Base-by-base conservation (phyloP, 177 flowering plant genomes). In the Vitis hybrid region DNA sequence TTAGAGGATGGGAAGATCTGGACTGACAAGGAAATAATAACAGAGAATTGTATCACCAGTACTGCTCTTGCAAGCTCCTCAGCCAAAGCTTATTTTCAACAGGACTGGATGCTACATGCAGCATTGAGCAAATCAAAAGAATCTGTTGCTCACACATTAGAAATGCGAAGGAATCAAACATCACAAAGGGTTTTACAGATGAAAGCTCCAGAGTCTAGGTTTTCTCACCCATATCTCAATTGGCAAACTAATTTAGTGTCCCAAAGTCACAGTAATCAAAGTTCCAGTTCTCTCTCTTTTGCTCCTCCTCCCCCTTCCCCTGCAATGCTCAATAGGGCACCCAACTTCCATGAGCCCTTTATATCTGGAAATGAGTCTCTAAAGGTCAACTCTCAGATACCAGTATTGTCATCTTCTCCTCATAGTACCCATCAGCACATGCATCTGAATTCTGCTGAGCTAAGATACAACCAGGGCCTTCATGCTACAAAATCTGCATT, bases 21-120 rank as follows among this genome's bases (percentile, higher is more conserved):
- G 84, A 83, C 76, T 59, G 87, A 81, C 64, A 79, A 82, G 74
- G 80, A 83, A 60, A 79, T 79, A 62, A 74, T 83, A 49, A 40
- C 71, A 52, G 80, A 81, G 72, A 76, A 83, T 74, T 46, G 7
- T 50, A 70, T 68, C 70, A 6, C 52, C 48, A 49, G 60, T 46
- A 63, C 52, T 64, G 70, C 40, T 46, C 49, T 54, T 11, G 68
- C 61, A 30, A 70, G 52, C 58, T 62, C 73, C 48, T 67, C 71
- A 9, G 46, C 59, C 30, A 71, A 60, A 14, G 70, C 67, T 32
- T 70, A 69, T 75, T 64, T 72, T 67, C 78, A 56, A 19, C 75
- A 67, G n/a, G 82, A 81, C 56, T 67, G 70, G 76, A 7, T 58
- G 60, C 54, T 64, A 18, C 67, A 75, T 62, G 62, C 75, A 27